Evolutionary conservation across 1,284 basidiomycete species (phyloP).

Genomic region (Pseudozyma pruni): DNA sequence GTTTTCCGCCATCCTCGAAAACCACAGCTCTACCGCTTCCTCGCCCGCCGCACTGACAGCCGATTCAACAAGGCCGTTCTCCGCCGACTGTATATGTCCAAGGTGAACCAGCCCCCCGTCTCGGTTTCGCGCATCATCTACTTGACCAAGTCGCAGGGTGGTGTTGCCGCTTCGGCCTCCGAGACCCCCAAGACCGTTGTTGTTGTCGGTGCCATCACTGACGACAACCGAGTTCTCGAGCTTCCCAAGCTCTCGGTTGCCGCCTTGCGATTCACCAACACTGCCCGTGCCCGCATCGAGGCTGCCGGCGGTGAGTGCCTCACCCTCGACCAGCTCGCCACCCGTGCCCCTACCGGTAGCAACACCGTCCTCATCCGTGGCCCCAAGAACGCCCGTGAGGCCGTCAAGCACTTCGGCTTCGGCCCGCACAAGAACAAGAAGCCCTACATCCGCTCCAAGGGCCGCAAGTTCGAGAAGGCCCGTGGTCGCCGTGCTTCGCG

Average conservation of each 20-base stretch:
- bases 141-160: conserved; percentile 66
- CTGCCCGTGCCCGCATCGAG: conserved; percentile 92
- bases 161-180: conserved; percentile 65
- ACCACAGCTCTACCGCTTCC: conserved; percentile 93
- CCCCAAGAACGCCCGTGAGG: conserved; percentile 90
- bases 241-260: conserved; percentile 94
- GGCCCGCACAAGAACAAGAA: conserved; percentile 77
- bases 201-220: conserved; percentile 90
- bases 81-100: conserved; percentile 94
- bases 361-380: conserved; percentile 94
- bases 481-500: conserved; percentile 70
- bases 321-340: conserved; percentile 95
- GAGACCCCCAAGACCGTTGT: conserved; percentile 80
- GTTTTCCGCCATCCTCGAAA: background rate
- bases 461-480: conserved; percentile 81
- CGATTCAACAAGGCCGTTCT: conserved; percentile 98
- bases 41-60: conserved; percentile 95
- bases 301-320: conserved; percentile 93
- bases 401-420: conserved; percentile 89
- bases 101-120: conserved; percentile 95
- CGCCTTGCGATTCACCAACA: conserved; percentile 92
- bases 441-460: conserved; percentile 91
- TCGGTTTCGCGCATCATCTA: conserved; percentile 72
- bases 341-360: conserved; percentile 90
- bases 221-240: conserved; percentile 88